Conservation (phyloP, 345 rosid species). For the Lepidium didymum region DNA sequence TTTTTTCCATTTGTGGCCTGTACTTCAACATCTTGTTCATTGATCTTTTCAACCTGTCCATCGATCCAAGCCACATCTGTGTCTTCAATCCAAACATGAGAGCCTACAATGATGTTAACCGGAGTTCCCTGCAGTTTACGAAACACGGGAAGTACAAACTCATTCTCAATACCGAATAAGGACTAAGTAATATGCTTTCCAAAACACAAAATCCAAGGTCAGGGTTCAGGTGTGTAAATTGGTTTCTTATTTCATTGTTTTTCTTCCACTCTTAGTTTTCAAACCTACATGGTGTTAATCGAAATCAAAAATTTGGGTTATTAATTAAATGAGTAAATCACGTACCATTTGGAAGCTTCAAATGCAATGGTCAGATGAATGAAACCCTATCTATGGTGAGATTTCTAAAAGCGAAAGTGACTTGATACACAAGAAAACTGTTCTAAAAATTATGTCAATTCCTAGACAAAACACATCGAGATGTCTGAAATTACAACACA, state of each 20-base stretch:
- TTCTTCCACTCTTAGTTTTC: too few relatives aligned
- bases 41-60: conserved; percentile 64
- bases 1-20: conserved; percentile 49
- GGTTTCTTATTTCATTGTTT: background rate
- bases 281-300: too few relatives aligned
- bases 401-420: background rate
- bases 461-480: background rate
- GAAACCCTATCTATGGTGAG: background rate
- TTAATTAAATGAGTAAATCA: background rate
- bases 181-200: background rate
- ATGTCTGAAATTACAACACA: background rate
- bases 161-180: background rate
- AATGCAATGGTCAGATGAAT: background rate
- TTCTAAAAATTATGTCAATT: background rate
- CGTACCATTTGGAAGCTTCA: background rate
- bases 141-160: background rate
- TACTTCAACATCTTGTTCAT: conserved; percentile 50
- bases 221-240: background rate
- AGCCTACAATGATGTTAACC: conserved; percentile 79
- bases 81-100: conserved; percentile 91
- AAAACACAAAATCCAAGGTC: background rate
- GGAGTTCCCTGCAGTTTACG: conserved; percentile 57
- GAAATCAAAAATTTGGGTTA: background rate
- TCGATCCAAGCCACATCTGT: conserved; percentile 66
- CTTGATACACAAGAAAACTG: conserved; percentile 16